Percentiles rank a stretch among this genome's conserved stretches.
These are phyloP conservation scores for Colletotrichum lindemuthianum DNA, from an alignment of 2,329 filamentous ascomycete species.

Conservation along the genomic window DNA sequence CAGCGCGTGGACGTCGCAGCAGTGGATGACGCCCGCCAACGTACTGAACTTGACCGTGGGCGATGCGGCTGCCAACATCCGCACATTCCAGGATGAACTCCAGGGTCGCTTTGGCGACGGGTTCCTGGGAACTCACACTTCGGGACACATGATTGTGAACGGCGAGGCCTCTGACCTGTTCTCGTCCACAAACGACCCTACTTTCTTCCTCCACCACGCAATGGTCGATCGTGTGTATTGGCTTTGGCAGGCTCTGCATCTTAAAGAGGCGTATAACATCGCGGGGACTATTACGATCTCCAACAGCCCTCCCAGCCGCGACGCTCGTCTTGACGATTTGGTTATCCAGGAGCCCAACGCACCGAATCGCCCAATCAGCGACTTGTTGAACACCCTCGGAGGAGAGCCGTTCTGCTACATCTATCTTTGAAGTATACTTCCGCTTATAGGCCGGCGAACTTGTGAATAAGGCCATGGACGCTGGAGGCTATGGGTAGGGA, in stretches of 20 bases:
- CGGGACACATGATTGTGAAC: slow-evolving; percentile 43
- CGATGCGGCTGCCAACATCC: slow-evolving; percentile 41
- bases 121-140: slow-evolving; percentile 41
- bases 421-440: slow-evolving; percentile 35
- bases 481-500: too few species aligned
- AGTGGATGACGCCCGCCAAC: slow-evolving; percentile 38
- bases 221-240: slow-evolving; percentile 42
- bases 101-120: slow-evolving; percentile 42
- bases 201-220: slow-evolving; percentile 41
- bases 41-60: slow-evolving; percentile 36
- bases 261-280: slow-evolving; percentile 31
- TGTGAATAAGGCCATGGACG: too few species aligned
- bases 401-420: slow-evolving; percentile 48
- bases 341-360: slow-evolving; percentile 42
- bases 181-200: slow-evolving; percentile 40
- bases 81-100: slow-evolving; percentile 46
- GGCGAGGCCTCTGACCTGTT: slow-evolving; percentile 42
- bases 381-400: slow-evolving; percentile 44
- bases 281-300: slow-evolving; percentile 37
- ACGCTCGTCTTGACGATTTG: slow-evolving; percentile 38
- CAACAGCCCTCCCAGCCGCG: slow-evolving; percentile 37
- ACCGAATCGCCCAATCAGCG: slow-evolving; percentile 42
- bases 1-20: slow-evolving; percentile 35
- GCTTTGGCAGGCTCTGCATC: slow-evolving; percentile 42
- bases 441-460: too few species aligned